These are phyloP conservation scores for Eremochloa ophiuroides DNA, from an alignment of 176 grass and related monocot genomes.

Conservation along the genomic window DNA sequence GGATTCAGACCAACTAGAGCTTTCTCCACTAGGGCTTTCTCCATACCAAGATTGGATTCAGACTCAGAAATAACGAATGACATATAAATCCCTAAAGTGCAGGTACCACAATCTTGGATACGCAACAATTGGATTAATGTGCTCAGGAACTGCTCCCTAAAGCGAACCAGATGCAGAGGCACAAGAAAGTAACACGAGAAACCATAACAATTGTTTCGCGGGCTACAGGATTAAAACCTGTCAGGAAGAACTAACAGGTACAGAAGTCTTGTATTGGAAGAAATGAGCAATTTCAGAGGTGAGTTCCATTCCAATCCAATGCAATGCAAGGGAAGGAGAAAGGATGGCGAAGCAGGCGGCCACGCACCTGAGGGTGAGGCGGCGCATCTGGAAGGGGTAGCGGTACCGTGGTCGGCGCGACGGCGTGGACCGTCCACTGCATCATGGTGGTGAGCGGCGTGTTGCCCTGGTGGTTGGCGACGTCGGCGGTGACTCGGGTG, in stretches of 20 bases:
- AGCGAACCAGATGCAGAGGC: not conserved
- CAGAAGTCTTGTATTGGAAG: not conserved
- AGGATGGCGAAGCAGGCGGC: not conserved
- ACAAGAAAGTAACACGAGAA: not conserved
- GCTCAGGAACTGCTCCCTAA: not conserved
- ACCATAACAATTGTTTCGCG: not conserved
- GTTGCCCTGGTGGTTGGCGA: not conserved
- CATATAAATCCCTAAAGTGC: not conserved
- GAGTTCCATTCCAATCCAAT: not conserved
- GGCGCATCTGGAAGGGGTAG: not conserved
- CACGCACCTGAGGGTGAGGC: not conserved
- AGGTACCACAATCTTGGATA: not conserved
- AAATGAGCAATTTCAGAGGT: not conserved
- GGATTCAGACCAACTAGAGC: too few relatives aligned
- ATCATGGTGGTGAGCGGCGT: not conserved
- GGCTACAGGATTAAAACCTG: not conserved
- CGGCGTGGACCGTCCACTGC: not conserved
- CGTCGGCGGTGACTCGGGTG: not conserved
- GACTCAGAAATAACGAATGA: not conserved
- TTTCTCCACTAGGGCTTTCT: too few relatives aligned
- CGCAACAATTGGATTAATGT: not conserved
- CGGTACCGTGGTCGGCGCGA: not conserved
- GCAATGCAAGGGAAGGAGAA: not conserved
- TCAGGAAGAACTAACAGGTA: not conserved
- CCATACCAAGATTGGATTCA: not conserved